phyloP scores from a whole-genome alignment of 2,329 filamentous ascomycete species.

The Cryphonectria naterciae region DNA sequence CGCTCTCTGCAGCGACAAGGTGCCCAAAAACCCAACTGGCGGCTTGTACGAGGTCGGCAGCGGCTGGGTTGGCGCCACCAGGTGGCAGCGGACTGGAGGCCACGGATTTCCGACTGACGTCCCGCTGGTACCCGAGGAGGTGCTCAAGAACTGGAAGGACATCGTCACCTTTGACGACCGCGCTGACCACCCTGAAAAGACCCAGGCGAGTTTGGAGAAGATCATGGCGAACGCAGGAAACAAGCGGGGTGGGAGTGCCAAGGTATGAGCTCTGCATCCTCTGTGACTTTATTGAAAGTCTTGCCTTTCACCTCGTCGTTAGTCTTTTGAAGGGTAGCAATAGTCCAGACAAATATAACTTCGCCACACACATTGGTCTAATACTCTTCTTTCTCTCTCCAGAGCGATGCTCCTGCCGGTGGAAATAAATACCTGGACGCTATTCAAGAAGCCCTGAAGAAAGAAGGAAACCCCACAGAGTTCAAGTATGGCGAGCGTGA shows the following conservation, averaged over 20 bases:
- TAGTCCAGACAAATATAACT: slow-evolving; percentile 34
- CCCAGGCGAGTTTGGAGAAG: slow-evolving; percentile 76
- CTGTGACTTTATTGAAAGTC: slow-evolving; percentile 29
- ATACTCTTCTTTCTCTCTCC: slow-evolving; percentile 23
- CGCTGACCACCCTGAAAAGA: slow-evolving; percentile 82
- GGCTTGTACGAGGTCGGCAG: slow-evolving; percentile 93
- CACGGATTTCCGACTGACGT: slow-evolving; percentile 90
- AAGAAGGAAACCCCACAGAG: slow-evolving; percentile 70
- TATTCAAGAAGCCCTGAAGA: slow-evolving; percentile 76
- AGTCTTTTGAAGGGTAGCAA: slow-evolving; percentile 20
- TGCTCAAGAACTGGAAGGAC: slow-evolving; percentile 73
- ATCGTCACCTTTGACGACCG: slow-evolving; percentile 88
- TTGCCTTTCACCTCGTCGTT: slow-evolving; percentile 26
- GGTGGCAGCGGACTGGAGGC: slow-evolving; percentile 92
- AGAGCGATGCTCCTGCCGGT: slow-evolving; percentile 39
- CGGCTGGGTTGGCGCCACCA: slow-evolving; percentile 88
- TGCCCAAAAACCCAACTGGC: slow-evolving; percentile 81
- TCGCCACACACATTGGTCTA: background rate
- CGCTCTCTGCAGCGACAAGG: slow-evolving; percentile 81
- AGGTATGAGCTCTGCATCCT: slow-evolving; percentile 61
- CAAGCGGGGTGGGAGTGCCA: slow-evolving; percentile 59
- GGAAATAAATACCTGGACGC: slow-evolving; percentile 71
- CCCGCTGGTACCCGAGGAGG: slow-evolving; percentile 80
- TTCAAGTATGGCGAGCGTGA: slow-evolving; percentile 87
- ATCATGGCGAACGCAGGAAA: slow-evolving; percentile 83